Percentiles rank a stretch among this genome's conserved stretches.
Conservation (phyloP, 1,284 basidiomycete species). For the Tilletia indica region DNA sequence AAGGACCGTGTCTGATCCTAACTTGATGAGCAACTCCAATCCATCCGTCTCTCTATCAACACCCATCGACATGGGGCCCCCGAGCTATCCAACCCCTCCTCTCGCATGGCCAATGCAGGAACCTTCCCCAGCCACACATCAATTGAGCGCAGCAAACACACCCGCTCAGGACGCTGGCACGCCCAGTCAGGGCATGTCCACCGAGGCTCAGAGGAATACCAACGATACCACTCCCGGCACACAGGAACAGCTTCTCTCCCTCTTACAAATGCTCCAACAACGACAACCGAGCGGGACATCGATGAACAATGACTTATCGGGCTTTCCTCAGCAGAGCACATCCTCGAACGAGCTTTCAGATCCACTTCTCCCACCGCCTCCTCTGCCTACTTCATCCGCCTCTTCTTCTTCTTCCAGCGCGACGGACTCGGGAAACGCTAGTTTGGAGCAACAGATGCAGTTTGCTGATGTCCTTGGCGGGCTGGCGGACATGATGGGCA, state of each 20-base stretch:
- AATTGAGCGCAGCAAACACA: slow-evolving; percentile 1
- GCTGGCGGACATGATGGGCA: slow-evolving; percentile 3
- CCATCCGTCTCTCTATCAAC: neutral
- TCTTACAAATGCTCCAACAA: slow-evolving; percentile 4
- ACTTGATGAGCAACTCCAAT: neutral
- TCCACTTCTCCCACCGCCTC: too few species aligned
- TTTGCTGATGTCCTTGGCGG: neutral
- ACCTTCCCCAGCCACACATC: neutral
- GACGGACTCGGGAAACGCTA: too few species aligned
- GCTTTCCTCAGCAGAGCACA: neutral
- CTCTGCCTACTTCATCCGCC: too few species aligned
- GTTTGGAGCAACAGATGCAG: neutral
- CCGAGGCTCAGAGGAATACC: too few species aligned
- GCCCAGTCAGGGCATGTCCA: neutral
- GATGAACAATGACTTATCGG: too few species aligned
- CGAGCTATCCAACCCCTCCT: neutral
- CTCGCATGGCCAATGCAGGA: neutral
- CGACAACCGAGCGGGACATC: neutral
- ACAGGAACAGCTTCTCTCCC: slow-evolving; percentile 4
- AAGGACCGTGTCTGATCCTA: neutral
- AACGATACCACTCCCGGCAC: neutral
- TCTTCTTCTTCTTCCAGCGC: too few species aligned
- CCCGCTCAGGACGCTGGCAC: neutral
- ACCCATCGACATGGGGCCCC: neutral
- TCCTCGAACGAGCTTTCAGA: neutral